Base-by-base conservation (phyloP, 2,329 filamentous ascomycete species). In the Ustilaginoidea virens region DNA sequence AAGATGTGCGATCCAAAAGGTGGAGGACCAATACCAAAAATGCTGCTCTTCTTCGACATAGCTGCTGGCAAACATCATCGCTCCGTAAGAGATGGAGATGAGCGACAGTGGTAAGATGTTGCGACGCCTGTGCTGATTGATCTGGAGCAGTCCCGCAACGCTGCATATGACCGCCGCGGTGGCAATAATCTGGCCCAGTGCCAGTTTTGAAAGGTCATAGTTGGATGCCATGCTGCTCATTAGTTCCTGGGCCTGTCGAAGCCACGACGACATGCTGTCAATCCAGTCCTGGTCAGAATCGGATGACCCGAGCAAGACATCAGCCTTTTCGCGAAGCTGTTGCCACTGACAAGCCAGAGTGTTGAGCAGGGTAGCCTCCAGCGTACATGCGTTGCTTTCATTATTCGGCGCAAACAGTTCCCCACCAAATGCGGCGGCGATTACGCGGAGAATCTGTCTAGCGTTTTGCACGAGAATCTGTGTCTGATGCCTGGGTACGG, bases 1-100 rank as follows among this genome's bases (percentile, higher is more conserved):
- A 9, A 77, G 53, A 17, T 63, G 57, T 2, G 60, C 53, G 18
- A 79, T 46, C 80, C 80, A 92, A 5, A 71, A 67, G 0, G 78
- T 74, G 0, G 77, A 69, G 2, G 72, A 56, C 85, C 87, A 96
- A 54, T 98, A 96, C 90, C 90, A 98, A 49, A 93, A 94, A 40
- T 96, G 83, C 28, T 98, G 90, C 51, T 98, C 90, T 55, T 98
- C 90, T 52, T 98, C 90, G 2, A 98, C 83, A 49, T 90, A 98
- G 46, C 86, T 96, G 48, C 82, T 93, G 7, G 86, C 87, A 54
- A 96, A 96, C 86, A 96, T 96, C 73, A 94, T 92, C 21, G 71
- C 50, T 2, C 76, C 74, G 46, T 96, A 93, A 0, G 67, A 51
- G 0, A 74, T 27, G 1, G 67, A 67, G 17, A 74, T 58, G 2